Evolutionary conservation across 108 stramenopile species (phyloP).

Genomic region (Fragilariopsis cylindrus): DNA sequence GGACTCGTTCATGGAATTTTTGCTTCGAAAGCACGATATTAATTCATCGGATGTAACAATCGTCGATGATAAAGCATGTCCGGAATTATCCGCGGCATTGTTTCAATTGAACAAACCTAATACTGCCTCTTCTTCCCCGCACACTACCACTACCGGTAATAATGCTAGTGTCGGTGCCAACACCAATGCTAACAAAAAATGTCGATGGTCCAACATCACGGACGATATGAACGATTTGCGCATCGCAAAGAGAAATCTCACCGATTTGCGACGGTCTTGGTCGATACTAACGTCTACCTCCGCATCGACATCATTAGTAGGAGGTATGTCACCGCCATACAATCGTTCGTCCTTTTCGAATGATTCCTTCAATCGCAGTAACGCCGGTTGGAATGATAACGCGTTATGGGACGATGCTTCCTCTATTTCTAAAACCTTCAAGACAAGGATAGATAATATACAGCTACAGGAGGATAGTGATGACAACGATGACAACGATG

Average conservation of each 20-base stretch:
- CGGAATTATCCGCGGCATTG: background rate
- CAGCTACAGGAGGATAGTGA: background rate
- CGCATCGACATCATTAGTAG: background rate
- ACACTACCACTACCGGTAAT: background rate
- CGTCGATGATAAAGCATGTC: constrained; percentile 8
- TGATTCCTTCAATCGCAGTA: background rate
- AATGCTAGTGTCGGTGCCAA: background rate
- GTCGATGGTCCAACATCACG: constrained; percentile 5
- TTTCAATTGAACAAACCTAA: background rate
- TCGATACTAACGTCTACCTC: background rate
- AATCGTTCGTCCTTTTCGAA: background rate
- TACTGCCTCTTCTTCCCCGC: background rate
- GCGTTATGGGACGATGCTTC: background rate
- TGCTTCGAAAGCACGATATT: background rate
- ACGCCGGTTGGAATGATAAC: background rate
- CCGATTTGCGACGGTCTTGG: background rate
- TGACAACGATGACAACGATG: background rate
- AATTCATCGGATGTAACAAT: constrained; percentile 5
- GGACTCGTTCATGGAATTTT: background rate
- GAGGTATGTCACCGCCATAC: background rate
- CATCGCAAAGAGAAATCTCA: constrained; percentile 4
- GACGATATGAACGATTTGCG: constrained; percentile 4
- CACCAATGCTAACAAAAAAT: background rate
- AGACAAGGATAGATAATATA: background rate
- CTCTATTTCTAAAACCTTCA: background rate